These are phyloP conservation scores for Tetrahymena borealis DNA, from an alignment of 73 alveolate species.

Conservation along the genomic window DNA sequence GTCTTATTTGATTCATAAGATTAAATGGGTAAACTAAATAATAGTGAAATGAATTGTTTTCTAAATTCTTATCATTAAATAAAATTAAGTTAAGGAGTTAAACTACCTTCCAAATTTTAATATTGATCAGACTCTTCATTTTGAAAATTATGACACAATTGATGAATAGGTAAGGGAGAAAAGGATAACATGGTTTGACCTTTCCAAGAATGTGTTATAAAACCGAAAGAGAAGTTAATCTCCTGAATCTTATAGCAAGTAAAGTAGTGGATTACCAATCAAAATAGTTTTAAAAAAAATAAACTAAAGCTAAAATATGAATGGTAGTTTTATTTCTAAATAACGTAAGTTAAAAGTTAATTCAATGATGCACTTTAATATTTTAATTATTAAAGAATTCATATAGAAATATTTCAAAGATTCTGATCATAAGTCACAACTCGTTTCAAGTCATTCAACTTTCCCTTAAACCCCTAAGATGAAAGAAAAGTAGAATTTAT, in stretches of 20 bases:
- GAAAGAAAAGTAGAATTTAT: background rate
- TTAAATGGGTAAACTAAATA: background rate
- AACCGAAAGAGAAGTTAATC: background rate
- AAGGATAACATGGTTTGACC: background rate
- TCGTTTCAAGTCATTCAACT: too few relatives aligned
- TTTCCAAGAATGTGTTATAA: background rate
- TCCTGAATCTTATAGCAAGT: background rate
- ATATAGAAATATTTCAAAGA: background rate
- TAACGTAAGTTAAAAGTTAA: background rate
- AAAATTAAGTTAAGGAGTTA: background rate
- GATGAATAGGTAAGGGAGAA: background rate
- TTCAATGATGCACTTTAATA: background rate
- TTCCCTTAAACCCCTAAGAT: too few relatives aligned
- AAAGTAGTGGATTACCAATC: background rate
- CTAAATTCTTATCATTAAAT: too few relatives aligned
- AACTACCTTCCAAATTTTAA: background rate
- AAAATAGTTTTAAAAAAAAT: background rate
- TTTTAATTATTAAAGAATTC: background rate
- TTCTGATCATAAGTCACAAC: too few relatives aligned
- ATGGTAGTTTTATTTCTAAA: background rate
- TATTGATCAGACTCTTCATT: background rate
- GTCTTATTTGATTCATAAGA: background rate
- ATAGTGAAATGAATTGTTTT: background rate
- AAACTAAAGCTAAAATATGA: background rate
- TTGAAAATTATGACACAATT: background rate